These are phyloP conservation scores for Dispira simplex DNA, from an alignment of 192 early-diverging fungal genomes.

Conservation along the genomic window DNA sequence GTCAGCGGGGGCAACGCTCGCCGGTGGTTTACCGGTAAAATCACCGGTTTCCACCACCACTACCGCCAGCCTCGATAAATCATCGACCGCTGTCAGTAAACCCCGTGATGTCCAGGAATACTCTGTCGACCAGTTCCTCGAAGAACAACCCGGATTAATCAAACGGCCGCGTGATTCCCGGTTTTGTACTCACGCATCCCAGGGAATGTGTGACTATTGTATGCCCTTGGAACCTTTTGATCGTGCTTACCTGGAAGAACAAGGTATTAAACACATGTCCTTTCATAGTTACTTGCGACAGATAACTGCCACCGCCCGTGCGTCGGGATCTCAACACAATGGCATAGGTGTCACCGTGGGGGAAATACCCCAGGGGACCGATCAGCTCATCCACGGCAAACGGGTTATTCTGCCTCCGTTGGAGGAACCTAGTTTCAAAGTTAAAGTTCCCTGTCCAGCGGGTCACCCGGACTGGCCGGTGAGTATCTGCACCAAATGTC, in stretches of 20 bases:
- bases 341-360: conserved; percentile 3
- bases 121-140: neutral
- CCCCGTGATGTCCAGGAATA: neutral
- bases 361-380: neutral
- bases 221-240: conserved; percentile 90
- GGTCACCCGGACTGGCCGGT: conserved; percentile 83
- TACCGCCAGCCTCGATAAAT: conserved; percentile 25
- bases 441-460: conserved; percentile 60
- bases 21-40: neutral
- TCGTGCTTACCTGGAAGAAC: conserved; percentile 62
- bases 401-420: conserved; percentile 42
- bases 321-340: neutral
- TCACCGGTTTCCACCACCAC: neutral
- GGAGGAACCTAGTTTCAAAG: conserved; percentile 67
- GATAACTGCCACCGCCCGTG: conserved; percentile 23
- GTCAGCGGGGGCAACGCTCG: neutral
- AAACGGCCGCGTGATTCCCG: neutral
- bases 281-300: conserved; percentile 84
- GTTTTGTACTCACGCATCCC: conserved; percentile 43
- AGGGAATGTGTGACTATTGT: conserved; percentile 91
- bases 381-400: neutral
- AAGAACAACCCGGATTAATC: neutral
- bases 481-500: conserved; percentile 96
- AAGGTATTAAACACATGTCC: conserved; percentile 96
- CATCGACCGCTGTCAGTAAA: no score